Conservation (phyloP, 345 rosid species). For the Pseudoturritis turrita region DNA sequence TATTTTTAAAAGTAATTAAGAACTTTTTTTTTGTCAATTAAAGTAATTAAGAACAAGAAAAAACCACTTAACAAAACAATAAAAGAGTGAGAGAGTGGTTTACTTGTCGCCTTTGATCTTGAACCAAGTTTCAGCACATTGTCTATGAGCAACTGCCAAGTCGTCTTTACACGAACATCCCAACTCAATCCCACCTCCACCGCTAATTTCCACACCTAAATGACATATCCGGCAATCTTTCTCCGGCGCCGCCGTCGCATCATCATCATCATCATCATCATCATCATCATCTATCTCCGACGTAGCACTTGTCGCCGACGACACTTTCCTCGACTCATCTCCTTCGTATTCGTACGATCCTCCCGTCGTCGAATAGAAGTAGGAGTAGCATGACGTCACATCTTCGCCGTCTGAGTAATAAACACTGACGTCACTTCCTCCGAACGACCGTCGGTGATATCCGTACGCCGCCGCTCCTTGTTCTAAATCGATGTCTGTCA, state of each 20-base stretch:
- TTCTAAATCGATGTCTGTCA: conserved; percentile 57
- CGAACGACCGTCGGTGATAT: conserved; percentile 31
- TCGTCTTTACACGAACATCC: conserved; percentile 97
- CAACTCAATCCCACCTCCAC: conserved; percentile 60
- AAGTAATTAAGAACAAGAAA: background rate
- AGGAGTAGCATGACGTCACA: conserved; percentile 64
- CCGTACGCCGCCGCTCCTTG: conserved; percentile 38
- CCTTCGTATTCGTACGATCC: conserved; percentile 55
- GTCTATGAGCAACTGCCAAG: conserved; percentile 91
- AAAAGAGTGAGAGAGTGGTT: background rate
- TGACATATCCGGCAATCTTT: conserved; percentile 91
- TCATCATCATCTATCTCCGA: conserved; percentile 41
- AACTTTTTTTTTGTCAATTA: too few relatives aligned
- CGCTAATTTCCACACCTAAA: conserved; percentile 63
- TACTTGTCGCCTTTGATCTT: conserved; percentile 88
- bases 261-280: conserved; percentile 39
- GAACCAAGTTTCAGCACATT: conserved; percentile 97
- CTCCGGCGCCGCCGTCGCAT: conserved; percentile 53
- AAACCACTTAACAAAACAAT: background rate
- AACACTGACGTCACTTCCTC: conserved; percentile 35
- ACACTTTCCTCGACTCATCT: conserved; percentile 35
- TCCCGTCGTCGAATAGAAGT: conserved; percentile 73
- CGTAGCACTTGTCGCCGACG: conserved; percentile 39
- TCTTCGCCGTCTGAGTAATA: conserved; percentile 88
- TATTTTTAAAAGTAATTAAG: background rate